phyloP scores from a whole-genome alignment of 2,329 filamentous ascomycete genomes.

The Talaromyces rugulosus region DNA sequence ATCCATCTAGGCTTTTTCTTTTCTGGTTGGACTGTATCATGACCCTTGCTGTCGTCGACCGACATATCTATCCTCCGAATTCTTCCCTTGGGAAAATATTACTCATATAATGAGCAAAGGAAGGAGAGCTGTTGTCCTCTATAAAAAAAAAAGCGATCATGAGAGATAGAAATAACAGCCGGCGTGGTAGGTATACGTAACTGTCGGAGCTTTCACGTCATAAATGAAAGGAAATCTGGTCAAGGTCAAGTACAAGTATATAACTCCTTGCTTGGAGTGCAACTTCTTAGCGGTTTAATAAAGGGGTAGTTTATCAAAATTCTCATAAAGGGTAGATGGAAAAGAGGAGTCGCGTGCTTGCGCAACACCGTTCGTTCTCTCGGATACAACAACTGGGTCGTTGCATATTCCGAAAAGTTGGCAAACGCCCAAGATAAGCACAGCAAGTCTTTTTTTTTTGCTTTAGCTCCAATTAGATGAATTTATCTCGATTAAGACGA shows the following conservation, averaged over 20 bases:
- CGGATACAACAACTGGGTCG: neutral
- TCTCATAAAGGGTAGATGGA: neutral
- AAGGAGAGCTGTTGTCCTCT: neutral
- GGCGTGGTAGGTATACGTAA: neutral
- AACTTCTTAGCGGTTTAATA: neutral
- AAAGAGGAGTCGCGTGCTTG: neutral
- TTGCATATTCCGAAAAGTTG: neutral
- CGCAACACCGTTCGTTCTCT: neutral
- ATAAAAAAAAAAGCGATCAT: neutral
- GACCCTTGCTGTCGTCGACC: constrained; percentile 5
- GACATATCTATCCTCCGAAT: constrained; percentile 4
- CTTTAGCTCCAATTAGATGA: neutral
- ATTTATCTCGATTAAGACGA: neutral
- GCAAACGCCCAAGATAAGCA: neutral
- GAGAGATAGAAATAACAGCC: neutral
- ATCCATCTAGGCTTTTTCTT: constrained; percentile 42
- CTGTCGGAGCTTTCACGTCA: neutral
- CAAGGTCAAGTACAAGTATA: neutral
- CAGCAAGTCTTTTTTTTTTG: neutral
- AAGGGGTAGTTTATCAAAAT: neutral
- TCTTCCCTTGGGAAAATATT: neutral
- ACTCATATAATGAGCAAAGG: neutral
- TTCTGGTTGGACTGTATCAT: constrained; percentile 17
- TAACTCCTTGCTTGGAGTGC: neutral
- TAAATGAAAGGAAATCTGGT: neutral